Conservation (phyloP, 78 protist species). For the Guillardia theta region DNA sequence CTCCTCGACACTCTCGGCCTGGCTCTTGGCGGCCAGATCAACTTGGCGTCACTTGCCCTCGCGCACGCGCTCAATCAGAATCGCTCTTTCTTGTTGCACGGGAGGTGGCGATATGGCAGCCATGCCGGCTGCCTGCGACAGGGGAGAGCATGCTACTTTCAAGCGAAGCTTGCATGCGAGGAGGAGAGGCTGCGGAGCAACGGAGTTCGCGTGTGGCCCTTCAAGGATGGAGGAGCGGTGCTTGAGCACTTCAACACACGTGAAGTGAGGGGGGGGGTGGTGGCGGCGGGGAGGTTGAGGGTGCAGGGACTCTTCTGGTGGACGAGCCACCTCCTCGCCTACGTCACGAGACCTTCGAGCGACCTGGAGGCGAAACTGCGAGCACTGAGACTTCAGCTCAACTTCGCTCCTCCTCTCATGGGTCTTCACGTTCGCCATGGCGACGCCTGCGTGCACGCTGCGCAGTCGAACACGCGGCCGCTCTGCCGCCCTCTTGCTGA, state of each 20-base stretch:
- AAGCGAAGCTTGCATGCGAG: not conserved
- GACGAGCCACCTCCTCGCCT: not conserved
- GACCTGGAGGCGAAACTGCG: not conserved
- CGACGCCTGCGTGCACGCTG: conserved; percentile 33
- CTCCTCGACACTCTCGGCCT: not conserved
- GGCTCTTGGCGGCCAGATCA: not conserved
- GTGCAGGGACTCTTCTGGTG: conserved; percentile 10
- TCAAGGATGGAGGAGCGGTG: not conserved
- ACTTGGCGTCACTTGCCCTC: not conserved
- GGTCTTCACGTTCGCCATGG: conserved; percentile 6
- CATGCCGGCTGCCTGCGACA: not conserved
- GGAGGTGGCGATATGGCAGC: not conserved
- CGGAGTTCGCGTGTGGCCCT: not conserved
- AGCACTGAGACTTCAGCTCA: too few relatives aligned
- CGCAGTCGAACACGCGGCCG: conserved; percentile 31
- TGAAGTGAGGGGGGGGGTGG: not conserved
- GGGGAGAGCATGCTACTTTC: not conserved
- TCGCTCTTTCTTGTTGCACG: not conserved
- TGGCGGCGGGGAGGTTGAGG: not conserved
- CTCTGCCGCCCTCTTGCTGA: not conserved
- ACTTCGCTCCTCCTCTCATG: not conserved
- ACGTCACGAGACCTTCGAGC: not conserved
- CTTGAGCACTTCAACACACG: conserved; percentile 25
- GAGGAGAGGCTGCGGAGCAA: not conserved
- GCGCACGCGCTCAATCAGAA: not conserved